Percentiles rank a stretch among this genome's conserved stretches.
phyloP scores from a whole-genome alignment of 2,329 filamentous ascomycete species.

The Bipolaris oryzae region DNA sequence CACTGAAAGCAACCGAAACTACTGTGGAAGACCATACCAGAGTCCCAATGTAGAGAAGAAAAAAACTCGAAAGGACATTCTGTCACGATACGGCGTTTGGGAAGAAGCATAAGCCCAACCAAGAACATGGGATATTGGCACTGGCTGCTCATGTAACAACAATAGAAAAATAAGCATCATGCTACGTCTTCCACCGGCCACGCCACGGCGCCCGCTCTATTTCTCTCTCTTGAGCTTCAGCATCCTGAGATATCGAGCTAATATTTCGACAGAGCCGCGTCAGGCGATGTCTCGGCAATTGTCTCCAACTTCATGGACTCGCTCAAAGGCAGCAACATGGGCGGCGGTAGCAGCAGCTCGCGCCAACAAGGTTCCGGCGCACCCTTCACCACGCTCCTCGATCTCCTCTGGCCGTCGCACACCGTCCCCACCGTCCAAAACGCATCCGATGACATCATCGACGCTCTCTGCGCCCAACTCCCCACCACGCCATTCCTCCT shows the following conservation, averaged over 20 bases:
- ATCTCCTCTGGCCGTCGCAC: conserved; percentile 77
- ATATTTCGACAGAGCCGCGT: conserved; percentile 51
- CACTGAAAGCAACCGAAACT: conserved; percentile 28
- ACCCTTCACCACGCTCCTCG: conserved; percentile 80
- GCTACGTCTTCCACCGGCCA: conserved; percentile 31
- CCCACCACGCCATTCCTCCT: conserved; percentile 80
- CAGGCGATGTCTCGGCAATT: conserved; percentile 73
- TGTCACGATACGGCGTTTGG: conserved; percentile 43
- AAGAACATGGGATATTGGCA: conserved; percentile 28
- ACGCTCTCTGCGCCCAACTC: conserved; percentile 77
- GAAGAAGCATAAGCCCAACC: conserved; percentile 28
- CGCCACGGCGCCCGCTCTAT: conserved; percentile 38
- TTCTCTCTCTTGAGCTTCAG: conserved; percentile 13
- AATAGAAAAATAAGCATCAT: conserved; percentile 46
- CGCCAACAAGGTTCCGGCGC: conserved; percentile 54
- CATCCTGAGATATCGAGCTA: conserved; percentile 24
- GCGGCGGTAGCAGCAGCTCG: conserved; percentile 39
- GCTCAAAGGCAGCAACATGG: conserved; percentile 63
- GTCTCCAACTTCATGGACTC: conserved; percentile 91
- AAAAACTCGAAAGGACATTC: conserved; percentile 21
- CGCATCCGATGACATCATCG: conserved; percentile 67
- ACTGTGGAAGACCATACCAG: conserved; percentile 28
- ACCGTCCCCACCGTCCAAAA: conserved; percentile 80
- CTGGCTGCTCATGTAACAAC: conserved; percentile 41
- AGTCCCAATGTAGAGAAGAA: conserved; percentile 18